Evolutionary conservation across 805 yeast species (phyloP), one percentile per base, ranked within the genome.

Genomic region (Cyberlindnera maritima): DNA sequence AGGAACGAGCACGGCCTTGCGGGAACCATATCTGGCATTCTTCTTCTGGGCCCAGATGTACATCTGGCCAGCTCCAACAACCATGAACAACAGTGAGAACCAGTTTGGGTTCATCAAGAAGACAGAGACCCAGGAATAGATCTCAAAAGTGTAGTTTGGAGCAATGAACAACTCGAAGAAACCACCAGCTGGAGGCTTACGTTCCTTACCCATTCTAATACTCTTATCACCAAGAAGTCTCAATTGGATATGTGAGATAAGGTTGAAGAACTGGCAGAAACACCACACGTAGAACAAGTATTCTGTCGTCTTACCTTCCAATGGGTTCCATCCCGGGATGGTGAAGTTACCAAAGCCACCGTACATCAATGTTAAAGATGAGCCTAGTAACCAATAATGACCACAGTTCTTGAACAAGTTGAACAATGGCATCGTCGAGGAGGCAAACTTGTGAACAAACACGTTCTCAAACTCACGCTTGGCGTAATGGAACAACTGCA

Each of bases 351-450:
- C 60, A 76, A 81, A 55, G 66, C 73, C 56, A 58, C 68, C 81
- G 77, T 84, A 56, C 70, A 60, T 52, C 53, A 75, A 37, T 55
- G 75, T 55, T 69, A 74, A 64, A 12, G 78, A 62, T 9, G 98
- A 97, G 45, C 90, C 85, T 55, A 92, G 71, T n/a, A 88, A 65
- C 97, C 97, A 92, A 69, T 94, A 94, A 66, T 94, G 97, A 55
- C 78, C 72, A 34, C 90, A 83, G 71, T 94, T 94, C 69, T 91
- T 89, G 76, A 92, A 87, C 49, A 94, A 68, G 67, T 89, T 87
- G 64, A 80, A 77, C 36, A 86, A 59, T 4, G 99, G 99, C 99
- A 94, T 94, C 13, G 99, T 94, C 21, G 88, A 82, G 48, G 81
- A 73, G 19, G 97, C 87, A 63, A 94, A 94, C 51, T 77, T 75